Evolutionary conservation across 1,139 yeast genomes (phyloP).

Genomic region (Tardiomyces blankii): DNA sequence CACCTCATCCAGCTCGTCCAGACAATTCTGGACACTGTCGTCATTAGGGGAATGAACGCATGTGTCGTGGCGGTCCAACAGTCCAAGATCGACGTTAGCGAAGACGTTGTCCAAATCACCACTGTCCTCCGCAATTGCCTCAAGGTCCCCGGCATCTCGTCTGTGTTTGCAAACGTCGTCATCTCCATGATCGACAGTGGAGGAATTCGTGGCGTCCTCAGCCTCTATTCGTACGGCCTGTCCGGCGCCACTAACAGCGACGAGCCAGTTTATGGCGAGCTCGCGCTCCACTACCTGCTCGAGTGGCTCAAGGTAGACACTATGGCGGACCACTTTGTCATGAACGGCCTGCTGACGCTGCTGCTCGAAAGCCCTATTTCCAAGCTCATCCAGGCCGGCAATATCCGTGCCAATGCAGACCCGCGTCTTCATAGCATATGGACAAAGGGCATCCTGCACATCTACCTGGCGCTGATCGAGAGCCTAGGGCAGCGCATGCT

Average conservation of each 20-base stretch:
- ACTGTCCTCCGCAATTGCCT: constrained; percentile 52
- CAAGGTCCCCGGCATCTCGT: constrained; percentile 37
- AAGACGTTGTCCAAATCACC: constrained; percentile 54
- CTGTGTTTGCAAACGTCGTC: constrained; percentile 42
- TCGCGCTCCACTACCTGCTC: constrained; percentile 56
- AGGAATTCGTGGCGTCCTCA: constrained; percentile 50
- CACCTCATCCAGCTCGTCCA: constrained; percentile 15
- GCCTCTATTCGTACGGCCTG: constrained; percentile 52
- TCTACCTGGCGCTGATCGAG: constrained; percentile 47
- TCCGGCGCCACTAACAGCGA: constrained; percentile 35
- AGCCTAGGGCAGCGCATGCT: constrained; percentile 53
- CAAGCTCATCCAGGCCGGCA: constrained; percentile 53
- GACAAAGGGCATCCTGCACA: constrained; percentile 72
- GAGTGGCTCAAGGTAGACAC: constrained; percentile 54
- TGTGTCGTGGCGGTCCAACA: neutral
- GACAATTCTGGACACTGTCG: constrained; percentile 20
- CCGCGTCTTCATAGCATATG: constrained; percentile 62
- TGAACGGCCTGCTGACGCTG: constrained; percentile 56
- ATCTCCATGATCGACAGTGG: constrained; percentile 42
- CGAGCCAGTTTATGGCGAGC: constrained; percentile 66
- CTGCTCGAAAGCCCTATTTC: constrained; percentile 70
- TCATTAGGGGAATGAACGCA: constrained; percentile 19
- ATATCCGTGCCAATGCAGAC: constrained; percentile 37
- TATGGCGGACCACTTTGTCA: constrained; percentile 56
- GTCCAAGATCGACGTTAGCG: constrained; percentile 22